Base-by-base conservation (phyloP, 768 basidiomycete species). In the Xerocomus spinulosus region DNA sequence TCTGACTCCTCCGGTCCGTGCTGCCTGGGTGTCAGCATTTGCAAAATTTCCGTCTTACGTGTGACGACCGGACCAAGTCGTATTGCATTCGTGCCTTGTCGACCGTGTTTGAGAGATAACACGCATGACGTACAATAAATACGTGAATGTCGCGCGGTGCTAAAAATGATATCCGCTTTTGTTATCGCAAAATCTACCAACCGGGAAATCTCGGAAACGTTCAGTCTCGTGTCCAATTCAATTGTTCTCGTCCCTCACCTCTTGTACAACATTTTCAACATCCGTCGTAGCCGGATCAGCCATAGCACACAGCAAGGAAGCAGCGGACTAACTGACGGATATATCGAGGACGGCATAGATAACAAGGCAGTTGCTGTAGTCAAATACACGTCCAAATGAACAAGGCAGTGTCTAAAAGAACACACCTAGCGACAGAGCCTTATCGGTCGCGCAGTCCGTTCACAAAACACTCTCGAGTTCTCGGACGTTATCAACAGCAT, bases 221-320 rank as follows among this genome's bases (percentile, higher is more conserved):
- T 58, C 30, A 44, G 44, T 24, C 21, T 36, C 40, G 29, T 36
- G 34, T 37, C 29, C 24, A 14, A 32, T 46, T 43, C 32, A 39
- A 26, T 42, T 23, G 15, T 15, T n/a, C 13, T 26, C 33, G 20
- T 32, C 20, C 54, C 71, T 33, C 44, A 83, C 85, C 69, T 84
- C 78, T 48, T 76, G 70, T 7, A 75, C 59, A 2, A 87, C 67
- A 44, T 69, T 70, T 52, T 77, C 78, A 2, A 84, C 77, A 21
- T 76, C 77, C 0, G 75, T 77, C 9, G 77, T 75, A 7, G 68
- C 58, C n/a, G 84, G 61, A 34, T 65, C 75, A 85, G 62, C 82
- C 83, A 87, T 13, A 87, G 68, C 6, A 82, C 71, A 54, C 80
- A 82, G 48, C 80, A 84, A 59, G 87, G 83, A n/a, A 87, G 57